A percentile compares a stretch with the other conserved stretches of the same genome.
These are phyloP conservation scores for Uromyces viciae-fabae DNA, from an alignment of 1,284 basidiomycete species.

Conservation along the genomic window DNA sequence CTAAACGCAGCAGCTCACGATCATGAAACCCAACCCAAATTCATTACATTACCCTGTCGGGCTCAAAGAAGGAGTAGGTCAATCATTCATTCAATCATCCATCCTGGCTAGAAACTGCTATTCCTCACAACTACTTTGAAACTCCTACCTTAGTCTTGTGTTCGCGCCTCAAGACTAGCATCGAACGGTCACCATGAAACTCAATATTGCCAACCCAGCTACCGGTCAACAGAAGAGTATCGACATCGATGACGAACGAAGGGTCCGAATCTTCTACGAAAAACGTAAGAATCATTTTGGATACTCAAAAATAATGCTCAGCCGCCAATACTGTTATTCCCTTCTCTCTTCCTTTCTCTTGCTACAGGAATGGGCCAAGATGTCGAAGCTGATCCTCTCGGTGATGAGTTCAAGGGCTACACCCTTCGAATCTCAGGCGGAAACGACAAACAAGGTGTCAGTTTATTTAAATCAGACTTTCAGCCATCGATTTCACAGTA, in stretches of 20 bases:
- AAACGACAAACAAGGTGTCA: slow-evolving; percentile 67
- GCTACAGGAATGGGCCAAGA: slow-evolving; percentile 77
- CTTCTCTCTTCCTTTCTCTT: background rate
- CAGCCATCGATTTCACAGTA: background rate
- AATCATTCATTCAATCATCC: no score
- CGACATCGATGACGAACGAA: slow-evolving; percentile 50
- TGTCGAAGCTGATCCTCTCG: slow-evolving; percentile 82
- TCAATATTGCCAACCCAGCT: slow-evolving; percentile 83
- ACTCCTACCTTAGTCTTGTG: slow-evolving; percentile 35
- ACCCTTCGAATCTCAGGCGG: slow-evolving; percentile 94
- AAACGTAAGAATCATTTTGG: slow-evolving; percentile 58
- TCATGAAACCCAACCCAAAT: no score
- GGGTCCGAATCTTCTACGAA: slow-evolving; percentile 80
- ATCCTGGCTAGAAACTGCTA: no score
- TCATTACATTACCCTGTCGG: no score
- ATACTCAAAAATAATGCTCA: background rate
- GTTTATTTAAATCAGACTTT: background rate
- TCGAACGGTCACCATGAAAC: slow-evolving; percentile 68
- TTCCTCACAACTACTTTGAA: no score
- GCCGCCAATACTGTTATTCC: no score
- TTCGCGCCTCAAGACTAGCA: slow-evolving; percentile 48
- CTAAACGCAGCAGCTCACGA: no score
- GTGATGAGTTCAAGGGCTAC: slow-evolving; percentile 97
- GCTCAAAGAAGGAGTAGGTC: no score
- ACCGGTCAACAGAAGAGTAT: slow-evolving; percentile 91